A percentile compares a stretch with the other conserved stretches of the same genome.
Conservation (phyloP, 2,329 filamentous ascomycete species). For the Colletotrichum sp. region DNA sequence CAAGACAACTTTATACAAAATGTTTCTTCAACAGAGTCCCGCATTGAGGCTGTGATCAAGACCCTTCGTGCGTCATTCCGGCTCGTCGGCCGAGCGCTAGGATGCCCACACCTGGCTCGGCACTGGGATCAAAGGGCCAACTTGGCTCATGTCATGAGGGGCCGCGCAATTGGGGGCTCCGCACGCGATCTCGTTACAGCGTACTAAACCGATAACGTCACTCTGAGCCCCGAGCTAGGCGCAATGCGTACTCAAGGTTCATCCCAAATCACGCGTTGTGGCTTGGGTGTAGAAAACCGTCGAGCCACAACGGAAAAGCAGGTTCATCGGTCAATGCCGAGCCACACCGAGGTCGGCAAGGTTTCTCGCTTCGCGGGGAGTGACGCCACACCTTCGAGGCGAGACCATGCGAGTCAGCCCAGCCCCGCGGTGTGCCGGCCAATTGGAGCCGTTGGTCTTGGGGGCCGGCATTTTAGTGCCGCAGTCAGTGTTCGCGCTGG, state of each 20-base stretch:
- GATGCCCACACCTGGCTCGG: not conserved
- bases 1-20: not conserved
- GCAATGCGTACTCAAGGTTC: not conserved
- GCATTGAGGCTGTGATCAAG: not conserved
- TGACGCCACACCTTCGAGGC: not conserved
- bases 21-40: not conserved
- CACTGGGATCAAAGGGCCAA: not conserved
- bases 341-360: not conserved
- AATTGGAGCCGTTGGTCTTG: not conserved
- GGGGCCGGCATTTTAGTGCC: not conserved
- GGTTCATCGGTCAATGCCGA: not conserved
- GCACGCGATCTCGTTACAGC: not conserved
- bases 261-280: not conserved
- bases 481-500: not conserved
- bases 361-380: not conserved
- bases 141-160: conserved; percentile 17
- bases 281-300: not conserved
- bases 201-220: conserved; percentile 3
- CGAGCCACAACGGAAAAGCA: not conserved
- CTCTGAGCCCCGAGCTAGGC: not conserved
- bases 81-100: not conserved
- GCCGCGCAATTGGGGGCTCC: conserved; percentile 12
- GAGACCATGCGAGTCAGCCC: not conserved
- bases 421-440: not conserved
- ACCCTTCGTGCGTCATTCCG: conserved; percentile 15